Conservation (phyloP, 2,329 filamentous ascomycete genomes). For the Pyrenophora teres region DNA sequence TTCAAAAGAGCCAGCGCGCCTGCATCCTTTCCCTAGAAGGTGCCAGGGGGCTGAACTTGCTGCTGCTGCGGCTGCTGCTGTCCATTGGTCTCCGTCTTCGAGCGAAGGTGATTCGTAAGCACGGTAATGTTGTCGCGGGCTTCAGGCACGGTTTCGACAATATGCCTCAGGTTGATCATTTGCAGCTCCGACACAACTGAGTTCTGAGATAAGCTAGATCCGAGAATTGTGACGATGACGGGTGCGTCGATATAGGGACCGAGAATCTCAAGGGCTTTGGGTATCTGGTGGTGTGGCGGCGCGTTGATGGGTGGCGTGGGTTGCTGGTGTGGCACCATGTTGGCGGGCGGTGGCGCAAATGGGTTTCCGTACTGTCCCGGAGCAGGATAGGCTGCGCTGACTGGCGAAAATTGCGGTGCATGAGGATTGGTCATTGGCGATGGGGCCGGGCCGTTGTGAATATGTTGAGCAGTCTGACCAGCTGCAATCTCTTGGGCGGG, state of each 20-base stretch:
- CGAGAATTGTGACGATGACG: slow-evolving; percentile 49
- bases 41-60: slow-evolving; percentile 5
- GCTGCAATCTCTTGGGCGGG: slow-evolving; percentile 20
- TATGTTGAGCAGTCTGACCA: slow-evolving; percentile 22
- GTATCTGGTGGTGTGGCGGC: slow-evolving; percentile 39
- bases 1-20: background rate
- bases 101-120: slow-evolving; percentile 28
- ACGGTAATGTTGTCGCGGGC: slow-evolving; percentile 62
- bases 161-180: slow-evolving; percentile 72
- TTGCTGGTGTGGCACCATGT: slow-evolving; percentile 13
- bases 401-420: slow-evolving; percentile 42
- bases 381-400: slow-evolving; percentile 30
- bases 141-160: slow-evolving; percentile 68
- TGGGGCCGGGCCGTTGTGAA: slow-evolving; percentile 33
- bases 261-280: slow-evolving; percentile 49
- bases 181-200: slow-evolving; percentile 57
- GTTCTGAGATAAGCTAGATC: slow-evolving; percentile 30
- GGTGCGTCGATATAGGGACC: slow-evolving; percentile 51
- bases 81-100: slow-evolving; percentile 12
- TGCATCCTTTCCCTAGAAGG: slow-evolving; percentile 1
- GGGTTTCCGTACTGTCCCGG: slow-evolving; percentile 30
- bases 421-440: slow-evolving; percentile 40
- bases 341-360: slow-evolving; percentile 20
- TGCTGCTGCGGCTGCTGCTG: slow-evolving; percentile 11
- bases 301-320: slow-evolving; percentile 14